Percentiles rank a stretch among this genome's conserved stretches.
Conservation (phyloP, 495 filamentous ascomycete genomes). For the Neurospora sp. region DNA sequence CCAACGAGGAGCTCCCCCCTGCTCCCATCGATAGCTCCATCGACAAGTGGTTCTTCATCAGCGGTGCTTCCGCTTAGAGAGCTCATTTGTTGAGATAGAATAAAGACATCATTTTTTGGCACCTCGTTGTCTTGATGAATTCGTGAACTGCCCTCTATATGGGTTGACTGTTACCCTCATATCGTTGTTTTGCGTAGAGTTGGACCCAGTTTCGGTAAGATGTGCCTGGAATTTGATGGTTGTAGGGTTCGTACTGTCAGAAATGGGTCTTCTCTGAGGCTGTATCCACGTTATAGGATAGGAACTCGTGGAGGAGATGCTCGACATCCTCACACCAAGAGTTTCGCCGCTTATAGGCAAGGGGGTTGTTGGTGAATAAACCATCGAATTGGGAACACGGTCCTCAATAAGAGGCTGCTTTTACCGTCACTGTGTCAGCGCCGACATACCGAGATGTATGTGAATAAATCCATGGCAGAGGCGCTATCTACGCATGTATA, state of each 20-base stretch:
- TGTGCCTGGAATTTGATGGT: neutral
- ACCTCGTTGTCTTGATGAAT: neutral
- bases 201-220: neutral
- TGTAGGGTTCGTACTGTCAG: neutral
- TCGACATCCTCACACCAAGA: neutral
- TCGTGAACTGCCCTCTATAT: neutral
- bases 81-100: neutral
- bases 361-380: neutral
- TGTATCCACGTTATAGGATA: neutral
- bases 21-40: constrained; percentile 92
- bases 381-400: neutral
- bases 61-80: constrained; percentile 76
- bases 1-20: constrained; percentile 64
- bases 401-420: neutral
- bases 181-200: neutral
- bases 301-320: neutral
- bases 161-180: neutral
- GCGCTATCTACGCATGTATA: neutral
- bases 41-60: constrained; percentile 99
- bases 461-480: neutral
- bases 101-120: neutral
- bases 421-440: neutral
- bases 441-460: neutral
- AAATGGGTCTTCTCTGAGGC: neutral
- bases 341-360: neutral